These are phyloP conservation scores for Bremia lactucae DNA, from an alignment of 352 stramenopile genomes.

Conservation along the genomic window DNA sequence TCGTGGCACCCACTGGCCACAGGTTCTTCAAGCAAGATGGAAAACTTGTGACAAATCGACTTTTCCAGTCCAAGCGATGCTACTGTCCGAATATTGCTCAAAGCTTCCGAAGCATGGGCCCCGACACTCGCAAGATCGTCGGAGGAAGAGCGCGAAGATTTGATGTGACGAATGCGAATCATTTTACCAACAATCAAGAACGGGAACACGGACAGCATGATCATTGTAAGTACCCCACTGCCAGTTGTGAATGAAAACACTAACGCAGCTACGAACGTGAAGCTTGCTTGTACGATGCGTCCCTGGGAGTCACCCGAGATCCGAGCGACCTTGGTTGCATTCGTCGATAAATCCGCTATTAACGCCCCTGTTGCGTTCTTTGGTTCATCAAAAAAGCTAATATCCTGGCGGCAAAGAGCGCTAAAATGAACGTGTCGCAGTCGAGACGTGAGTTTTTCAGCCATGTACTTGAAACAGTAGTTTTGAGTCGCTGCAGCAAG, in stretches of 20 bases:
- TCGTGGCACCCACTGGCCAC: slow-evolving; percentile 16
- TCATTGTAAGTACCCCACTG: slow-evolving; percentile 17
- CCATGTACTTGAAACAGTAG: slow-evolving; percentile 3
- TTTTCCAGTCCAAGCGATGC: background rate
- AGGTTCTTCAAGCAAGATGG: slow-evolving; percentile 11
- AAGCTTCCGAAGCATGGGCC: background rate
- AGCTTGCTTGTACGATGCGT: slow-evolving; percentile 22
- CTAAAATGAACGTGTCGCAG: background rate
- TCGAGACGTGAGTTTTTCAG: slow-evolving; percentile 1
- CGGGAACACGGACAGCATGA: slow-evolving; percentile 55
- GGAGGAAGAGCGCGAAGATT: background rate
- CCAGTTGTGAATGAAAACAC: slow-evolving; percentile 43
- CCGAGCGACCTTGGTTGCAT: background rate
- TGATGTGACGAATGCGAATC: slow-evolving; percentile 11
- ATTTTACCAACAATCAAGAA: slow-evolving; percentile 36
- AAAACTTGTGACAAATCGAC: background rate
- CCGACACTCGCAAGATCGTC: background rate
- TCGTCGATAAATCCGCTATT: slow-evolving; percentile 1
- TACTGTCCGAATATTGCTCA: background rate
- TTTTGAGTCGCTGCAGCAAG: slow-evolving; percentile 1
- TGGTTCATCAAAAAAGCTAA: slow-evolving; percentile 1
- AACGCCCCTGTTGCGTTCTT: slow-evolving; percentile 1
- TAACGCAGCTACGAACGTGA: slow-evolving; percentile 41
- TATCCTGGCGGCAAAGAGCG: slow-evolving; percentile 1
- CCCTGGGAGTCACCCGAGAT: slow-evolving; percentile 1